These are phyloP conservation scores for Discostella stelligeroides DNA, from an alignment of 108 stramenopile genomes.

Conservation along the genomic window DNA sequence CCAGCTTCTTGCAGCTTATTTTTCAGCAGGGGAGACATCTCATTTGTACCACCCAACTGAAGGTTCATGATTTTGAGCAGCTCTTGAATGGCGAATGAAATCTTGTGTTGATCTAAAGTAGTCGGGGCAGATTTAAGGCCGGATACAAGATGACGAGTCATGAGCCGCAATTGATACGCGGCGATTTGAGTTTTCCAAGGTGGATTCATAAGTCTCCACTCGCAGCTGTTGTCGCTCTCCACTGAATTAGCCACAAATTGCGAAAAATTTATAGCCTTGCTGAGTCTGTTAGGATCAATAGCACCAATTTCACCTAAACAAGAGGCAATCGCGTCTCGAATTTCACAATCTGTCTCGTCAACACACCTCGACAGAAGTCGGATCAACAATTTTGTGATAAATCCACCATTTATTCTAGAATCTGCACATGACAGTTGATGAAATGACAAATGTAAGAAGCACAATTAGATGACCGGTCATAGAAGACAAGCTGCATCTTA, in stretches of 20 bases:
- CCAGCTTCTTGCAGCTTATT: slow-evolving; percentile 64
- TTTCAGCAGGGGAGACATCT: slow-evolving; percentile 73
- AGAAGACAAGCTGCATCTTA: background rate
- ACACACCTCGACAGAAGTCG: slow-evolving; percentile 68
- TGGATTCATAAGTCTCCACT: slow-evolving; percentile 69
- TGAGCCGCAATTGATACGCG: slow-evolving; percentile 71
- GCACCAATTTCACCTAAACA: slow-evolving; percentile 89
- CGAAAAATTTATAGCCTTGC: slow-evolving; percentile 43
- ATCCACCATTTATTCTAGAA: slow-evolving; percentile 54
- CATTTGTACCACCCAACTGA: slow-evolving; percentile 7
- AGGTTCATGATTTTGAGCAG: slow-evolving; percentile 63
- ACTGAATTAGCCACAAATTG: slow-evolving; percentile 27
- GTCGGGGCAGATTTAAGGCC: slow-evolving; percentile 71
- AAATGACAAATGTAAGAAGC: background rate
- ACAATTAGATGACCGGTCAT: background rate
- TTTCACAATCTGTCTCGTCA: slow-evolving; percentile 60
- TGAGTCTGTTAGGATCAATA: slow-evolving; percentile 68
- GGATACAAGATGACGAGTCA: slow-evolving; percentile 72
- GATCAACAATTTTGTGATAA: slow-evolving; percentile 64
- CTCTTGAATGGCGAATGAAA: slow-evolving; percentile 86
- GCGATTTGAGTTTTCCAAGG: slow-evolving; percentile 78
- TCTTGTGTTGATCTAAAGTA: slow-evolving; percentile 80
- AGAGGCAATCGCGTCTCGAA: slow-evolving; percentile 61
- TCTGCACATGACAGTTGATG: slow-evolving; percentile 9
- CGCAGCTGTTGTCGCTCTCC: slow-evolving; percentile 25